Conservation (phyloP, 768 basidiomycete species). For the Dendrothele bispora region DNA sequence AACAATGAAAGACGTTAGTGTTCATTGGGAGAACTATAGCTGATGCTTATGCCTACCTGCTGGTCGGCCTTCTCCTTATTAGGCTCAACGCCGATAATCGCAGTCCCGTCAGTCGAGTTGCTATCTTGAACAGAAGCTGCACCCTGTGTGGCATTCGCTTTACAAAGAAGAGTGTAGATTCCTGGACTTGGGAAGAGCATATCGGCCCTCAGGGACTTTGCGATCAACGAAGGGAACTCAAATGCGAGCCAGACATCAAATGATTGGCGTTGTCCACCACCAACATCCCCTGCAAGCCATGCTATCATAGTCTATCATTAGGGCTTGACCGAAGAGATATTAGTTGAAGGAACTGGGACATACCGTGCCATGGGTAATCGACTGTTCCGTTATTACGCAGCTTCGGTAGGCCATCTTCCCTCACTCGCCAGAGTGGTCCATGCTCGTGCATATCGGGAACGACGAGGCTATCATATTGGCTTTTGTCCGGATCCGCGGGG, state of each 20-base stretch:
- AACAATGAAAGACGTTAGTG: too few species aligned
- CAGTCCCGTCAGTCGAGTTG: not conserved
- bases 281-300: not conserved
- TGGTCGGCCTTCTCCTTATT: not conserved
- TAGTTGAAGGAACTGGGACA: not conserved
- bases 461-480: slow-evolving; percentile 1
- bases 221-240: not conserved
- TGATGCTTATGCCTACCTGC: not conserved
- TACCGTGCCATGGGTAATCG: slow-evolving; percentile 22
- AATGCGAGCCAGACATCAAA: slow-evolving; percentile 12
- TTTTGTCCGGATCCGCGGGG: not conserved
- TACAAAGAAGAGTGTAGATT: not conserved
- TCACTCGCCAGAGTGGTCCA: slow-evolving; percentile 20
- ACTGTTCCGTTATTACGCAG: slow-evolving; percentile 17
- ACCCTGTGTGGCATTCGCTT: not conserved
- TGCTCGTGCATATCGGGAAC: slow-evolving; percentile 18
- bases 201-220: not conserved
- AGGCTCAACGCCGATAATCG: not conserved
- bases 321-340: too few species aligned
- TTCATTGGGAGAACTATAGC: not conserved
- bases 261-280: not conserved
- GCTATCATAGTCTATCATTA: not conserved
- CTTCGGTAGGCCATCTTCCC: slow-evolving; percentile 6
- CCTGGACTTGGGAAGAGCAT: not conserved
- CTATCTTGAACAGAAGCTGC: not conserved